Evolutionary conservation across 305 asterid species (phyloP).

Genomic region (Andrographis paniculata): DNA sequence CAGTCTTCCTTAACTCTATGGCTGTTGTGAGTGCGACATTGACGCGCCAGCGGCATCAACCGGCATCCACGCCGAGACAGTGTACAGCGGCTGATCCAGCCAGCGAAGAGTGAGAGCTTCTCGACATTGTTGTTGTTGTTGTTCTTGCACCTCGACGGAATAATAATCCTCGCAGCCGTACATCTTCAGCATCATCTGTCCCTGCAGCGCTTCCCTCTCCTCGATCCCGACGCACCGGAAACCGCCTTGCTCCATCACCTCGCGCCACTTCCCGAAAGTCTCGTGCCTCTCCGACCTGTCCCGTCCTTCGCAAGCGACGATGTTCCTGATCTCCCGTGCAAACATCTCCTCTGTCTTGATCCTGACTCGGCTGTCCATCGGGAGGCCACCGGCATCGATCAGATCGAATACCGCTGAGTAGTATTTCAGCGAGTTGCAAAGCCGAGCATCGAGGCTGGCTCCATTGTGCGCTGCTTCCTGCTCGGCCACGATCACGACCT

Average conservation of each 20-base stretch:
- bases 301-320: slow-evolving; percentile 73
- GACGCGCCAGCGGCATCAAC: slow-evolving; percentile 44
- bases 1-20: too few relatives aligned
- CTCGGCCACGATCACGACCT: slow-evolving; percentile 59
- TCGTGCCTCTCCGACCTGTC: slow-evolving; percentile 80
- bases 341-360: slow-evolving; percentile 75
- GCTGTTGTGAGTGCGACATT: too few relatives aligned
- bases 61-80: slow-evolving; percentile 69
- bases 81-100: slow-evolving; percentile 78
- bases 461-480: slow-evolving; percentile 76
- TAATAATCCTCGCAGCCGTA: slow-evolving; percentile 32
- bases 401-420: slow-evolving; percentile 80
- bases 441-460: slow-evolving; percentile 41
- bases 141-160: slow-evolving; percentile 32
- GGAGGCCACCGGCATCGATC: slow-evolving; percentile 46
- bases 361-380: slow-evolving; percentile 44
- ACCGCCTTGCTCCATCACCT: slow-evolving; percentile 70
- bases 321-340: slow-evolving; percentile 59
- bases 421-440: slow-evolving; percentile 53
- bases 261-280: slow-evolving; percentile 45
- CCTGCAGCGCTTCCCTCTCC: slow-evolving; percentile 76
- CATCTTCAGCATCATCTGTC: slow-evolving; percentile 78
- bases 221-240: slow-evolving; percentile 34
- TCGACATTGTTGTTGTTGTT: slow-evolving; percentile 15
- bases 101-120: slow-evolving; percentile 56